A percentile compares a stretch with the other conserved stretches of the same genome.
Evolutionary conservation across 2,329 filamentous ascomycete genomes (phyloP).

Genomic region (Cephalotrichum gorgonifer): DNA sequence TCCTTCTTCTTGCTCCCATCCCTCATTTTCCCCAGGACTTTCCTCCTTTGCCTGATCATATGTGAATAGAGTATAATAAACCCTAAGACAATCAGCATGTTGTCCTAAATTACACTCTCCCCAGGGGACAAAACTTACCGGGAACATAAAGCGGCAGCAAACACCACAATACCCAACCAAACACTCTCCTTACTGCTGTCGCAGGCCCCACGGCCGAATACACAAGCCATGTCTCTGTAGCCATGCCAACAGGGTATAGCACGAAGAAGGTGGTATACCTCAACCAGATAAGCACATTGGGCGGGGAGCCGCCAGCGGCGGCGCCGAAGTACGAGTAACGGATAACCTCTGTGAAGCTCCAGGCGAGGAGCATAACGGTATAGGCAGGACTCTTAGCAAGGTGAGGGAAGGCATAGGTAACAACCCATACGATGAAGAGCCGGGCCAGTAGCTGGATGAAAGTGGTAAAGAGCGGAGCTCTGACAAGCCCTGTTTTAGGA

Average conservation of each 20-base stretch:
- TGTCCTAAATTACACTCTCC: neutral
- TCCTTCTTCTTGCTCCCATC: conserved; percentile 28
- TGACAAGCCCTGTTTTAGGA: conserved; percentile 57
- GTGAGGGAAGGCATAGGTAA: conserved; percentile 64
- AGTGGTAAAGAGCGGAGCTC: conserved; percentile 76
- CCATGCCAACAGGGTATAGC: conserved; percentile 85
- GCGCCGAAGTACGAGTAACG: conserved; percentile 87
- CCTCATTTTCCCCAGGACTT: conserved; percentile 59
- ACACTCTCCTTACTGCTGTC: conserved; percentile 28
- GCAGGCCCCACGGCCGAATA: conserved; percentile 56
- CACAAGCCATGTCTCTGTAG: conserved; percentile 76
- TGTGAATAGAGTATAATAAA: conserved; percentile 80
- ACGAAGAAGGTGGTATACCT: conserved; percentile 89
- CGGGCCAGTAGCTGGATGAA: conserved; percentile 82
- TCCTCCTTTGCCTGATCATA: conserved; percentile 85
- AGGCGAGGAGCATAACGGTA: conserved; percentile 72
- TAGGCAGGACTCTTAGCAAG: conserved; percentile 54
- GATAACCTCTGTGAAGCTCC: conserved; percentile 85
- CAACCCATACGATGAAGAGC: conserved; percentile 78
- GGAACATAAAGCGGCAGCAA: conserved; percentile 71
- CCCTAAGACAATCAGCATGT: conserved; percentile 30
- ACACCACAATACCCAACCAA: conserved; percentile 50
- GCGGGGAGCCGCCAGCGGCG: conserved; percentile 52
- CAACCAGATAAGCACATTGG: conserved; percentile 63
- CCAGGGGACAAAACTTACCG: conserved; percentile 39